Evolutionary conservation across 306 rosid species (phyloP), one percentile per base, ranked within the genome.

Genomic region (Corylus avellana): DNA sequence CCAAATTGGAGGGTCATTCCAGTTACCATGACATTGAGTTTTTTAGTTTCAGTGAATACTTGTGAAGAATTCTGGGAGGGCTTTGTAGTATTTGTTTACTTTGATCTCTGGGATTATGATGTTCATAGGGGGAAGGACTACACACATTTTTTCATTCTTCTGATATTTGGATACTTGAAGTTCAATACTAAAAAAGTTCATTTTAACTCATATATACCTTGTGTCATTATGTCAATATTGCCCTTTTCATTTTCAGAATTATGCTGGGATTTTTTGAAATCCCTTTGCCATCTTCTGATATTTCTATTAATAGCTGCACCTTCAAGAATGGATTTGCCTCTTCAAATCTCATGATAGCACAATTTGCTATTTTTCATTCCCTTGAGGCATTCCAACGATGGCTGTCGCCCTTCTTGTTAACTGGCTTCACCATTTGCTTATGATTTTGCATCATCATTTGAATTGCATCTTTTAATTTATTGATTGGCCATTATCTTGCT

Each of bases 1-100:
- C 39, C 82, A 86, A 64, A 92, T 92, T 80, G 93, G 97, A 56
- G 94, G 97, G 0, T 86, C 93, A 0, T 92, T 92, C 70, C 92
- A 87, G 82, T 87, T 92, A 84, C 88, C 88, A 53, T 90, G 84
- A 90, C 20, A 22, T 50, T 12, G 42, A 12, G 37, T 9, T 54
- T 59, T 9, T 54, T 61, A 56, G 66, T 79, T 59, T 58, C 44
- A 67, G 57, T 48, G 58, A 76, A 86, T 80, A 86, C 78, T 78
- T 86, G 82, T 82, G 80, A 80, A 81, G 80, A 78, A 37, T 74
- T 67, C 63, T 12, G 51, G 63, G 27, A n/a, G 66, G 63, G 2
- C 9, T 76, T 78, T 79, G 51, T 80, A 58, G 50, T 63, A 72
- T 69, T 32, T 71, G 67, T 78, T 85, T 82, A 67, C 79, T 64